Base-by-base conservation (phyloP, 2,329 filamentous ascomycete species). In the Botrytis hyacinthi region DNA sequence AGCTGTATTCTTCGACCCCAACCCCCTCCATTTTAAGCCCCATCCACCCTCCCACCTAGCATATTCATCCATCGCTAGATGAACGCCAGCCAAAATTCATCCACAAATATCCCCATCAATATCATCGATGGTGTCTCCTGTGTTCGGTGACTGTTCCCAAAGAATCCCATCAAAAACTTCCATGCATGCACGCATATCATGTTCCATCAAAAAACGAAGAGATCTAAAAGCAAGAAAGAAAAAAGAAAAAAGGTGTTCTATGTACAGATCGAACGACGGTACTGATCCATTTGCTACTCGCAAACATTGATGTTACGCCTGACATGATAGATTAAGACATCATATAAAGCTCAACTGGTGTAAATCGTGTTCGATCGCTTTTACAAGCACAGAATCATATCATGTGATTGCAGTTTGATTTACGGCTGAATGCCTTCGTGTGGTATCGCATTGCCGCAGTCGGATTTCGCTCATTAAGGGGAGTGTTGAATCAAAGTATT, bases 191-290 rank as follows among this genome's bases (percentile, higher is more conserved):
- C 26, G 46, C 35, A 67, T 67, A 40, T 67, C 65, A 40, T 48
- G 42, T 67, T 66, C 67, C 67, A 48, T 54, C 32, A 61, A 69
- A 66, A 44, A 68, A 57, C 35, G 37, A 54, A 54, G 54, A 66
- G 35, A 70, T 70, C 66, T 70, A 73, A 68, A 18, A n/a, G 35
- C 48, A 46, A 68, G 57, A 68, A 59, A 48, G n/a, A 51, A 46
- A 46, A 22, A 57, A 70, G 37, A 14, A 51, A 73, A 74, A 68
- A 12, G 26, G 44, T 68, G 40, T 68, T 57, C 26, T 75, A 75
- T 75, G 72, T 76, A 76, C 75, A 77, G 74, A 76, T 73, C 66
- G 35, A 42, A 22, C 8, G 37, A 57, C n/a, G n/a, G 26, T 57
- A 57, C 51, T 18, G 14, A 18, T 57, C 51, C 51, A 57, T 57